phyloP scores from a whole-genome alignment of 208 protist species.

The Herpetomonas samuelpessoai region DNA sequence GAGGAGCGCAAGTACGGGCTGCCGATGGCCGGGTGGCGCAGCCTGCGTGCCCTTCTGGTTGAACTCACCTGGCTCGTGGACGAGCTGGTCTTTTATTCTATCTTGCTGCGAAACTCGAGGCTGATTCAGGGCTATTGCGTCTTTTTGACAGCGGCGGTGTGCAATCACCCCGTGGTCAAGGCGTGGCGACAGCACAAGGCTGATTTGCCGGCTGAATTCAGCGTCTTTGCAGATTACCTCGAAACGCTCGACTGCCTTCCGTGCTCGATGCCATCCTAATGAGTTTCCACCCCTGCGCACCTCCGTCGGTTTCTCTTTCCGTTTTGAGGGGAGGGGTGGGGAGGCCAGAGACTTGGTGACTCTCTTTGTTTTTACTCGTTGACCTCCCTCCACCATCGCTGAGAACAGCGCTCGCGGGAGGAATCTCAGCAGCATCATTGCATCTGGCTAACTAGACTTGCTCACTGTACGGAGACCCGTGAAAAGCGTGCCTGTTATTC shows the following conservation, averaged over 20 bases:
- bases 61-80: constrained; percentile 86
- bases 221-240: constrained; percentile 14
- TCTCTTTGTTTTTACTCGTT: too few species aligned
- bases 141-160: constrained; percentile 63
- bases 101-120: constrained; percentile 75
- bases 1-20: background rate
- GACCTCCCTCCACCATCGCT: too few species aligned
- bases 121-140: constrained; percentile 70
- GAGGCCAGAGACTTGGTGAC: too few species aligned
- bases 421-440: too few species aligned
- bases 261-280: constrained; percentile 6
- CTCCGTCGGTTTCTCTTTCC: too few species aligned
- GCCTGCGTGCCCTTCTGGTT: constrained; percentile 54
- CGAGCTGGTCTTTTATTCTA: constrained; percentile 76
- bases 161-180: constrained; percentile 65
- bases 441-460: too few species aligned
- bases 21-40: background rate
- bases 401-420: too few species aligned
- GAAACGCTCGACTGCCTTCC: constrained; percentile 25
- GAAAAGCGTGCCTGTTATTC: too few species aligned
- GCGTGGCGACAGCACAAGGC: constrained; percentile 46
- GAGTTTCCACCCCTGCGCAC: too few species aligned
- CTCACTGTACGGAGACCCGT: too few species aligned
- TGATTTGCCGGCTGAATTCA: constrained; percentile 18
- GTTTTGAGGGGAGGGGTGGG: too few species aligned